Evolutionary conservation across 2,329 filamentous ascomycete genomes (phyloP).

Genomic region (Fusarium buharicum): DNA sequence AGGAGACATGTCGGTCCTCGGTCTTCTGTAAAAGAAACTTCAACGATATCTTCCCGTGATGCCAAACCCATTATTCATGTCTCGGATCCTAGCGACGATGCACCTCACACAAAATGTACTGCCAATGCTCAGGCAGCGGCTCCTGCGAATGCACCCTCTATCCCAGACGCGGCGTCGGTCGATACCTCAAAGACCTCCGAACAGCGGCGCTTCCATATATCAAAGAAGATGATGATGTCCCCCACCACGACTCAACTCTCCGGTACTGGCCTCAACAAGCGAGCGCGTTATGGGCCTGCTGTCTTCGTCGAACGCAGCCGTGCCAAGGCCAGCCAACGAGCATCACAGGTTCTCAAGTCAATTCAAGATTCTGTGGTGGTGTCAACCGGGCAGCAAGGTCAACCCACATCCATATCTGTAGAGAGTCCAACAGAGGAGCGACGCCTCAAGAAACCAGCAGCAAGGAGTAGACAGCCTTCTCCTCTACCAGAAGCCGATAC

Average conservation of each 20-base stretch:
- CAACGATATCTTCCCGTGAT: slow-evolving; percentile 31
- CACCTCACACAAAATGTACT: slow-evolving; percentile 23
- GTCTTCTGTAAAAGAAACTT: slow-evolving; percentile 41
- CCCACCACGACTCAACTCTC: slow-evolving; percentile 27
- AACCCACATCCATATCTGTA: slow-evolving; percentile 7
- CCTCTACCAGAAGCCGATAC: slow-evolving; percentile 34
- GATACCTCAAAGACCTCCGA: slow-evolving; percentile 43
- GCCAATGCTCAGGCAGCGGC: slow-evolving; percentile 6
- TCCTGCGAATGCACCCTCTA: slow-evolving; percentile 1
- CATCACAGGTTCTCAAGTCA: slow-evolving; percentile 25
- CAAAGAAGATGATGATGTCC: slow-evolving; percentile 57
- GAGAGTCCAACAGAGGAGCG: slow-evolving; percentile 35
- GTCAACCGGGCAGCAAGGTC: slow-evolving; percentile 1
- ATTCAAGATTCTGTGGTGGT: slow-evolving; percentile 20
- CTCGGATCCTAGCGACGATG: slow-evolving; percentile 53
- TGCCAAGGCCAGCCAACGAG: slow-evolving; percentile 49
- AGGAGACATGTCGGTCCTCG: slow-evolving; percentile 55
- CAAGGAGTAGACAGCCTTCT: slow-evolving; percentile 43
- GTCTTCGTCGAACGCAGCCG: slow-evolving; percentile 66
- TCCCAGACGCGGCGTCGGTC: slow-evolving; percentile 22
- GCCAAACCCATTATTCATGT: slow-evolving; percentile 60
- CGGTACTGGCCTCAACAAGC: slow-evolving; percentile 53
- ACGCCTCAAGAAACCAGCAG: slow-evolving; percentile 51
- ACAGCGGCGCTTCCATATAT: slow-evolving; percentile 67
- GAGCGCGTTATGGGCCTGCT: slow-evolving; percentile 55